Base-by-base conservation (phyloP, 176 grass and related monocot genomes). In the Thinopyrum elongatum region DNA sequence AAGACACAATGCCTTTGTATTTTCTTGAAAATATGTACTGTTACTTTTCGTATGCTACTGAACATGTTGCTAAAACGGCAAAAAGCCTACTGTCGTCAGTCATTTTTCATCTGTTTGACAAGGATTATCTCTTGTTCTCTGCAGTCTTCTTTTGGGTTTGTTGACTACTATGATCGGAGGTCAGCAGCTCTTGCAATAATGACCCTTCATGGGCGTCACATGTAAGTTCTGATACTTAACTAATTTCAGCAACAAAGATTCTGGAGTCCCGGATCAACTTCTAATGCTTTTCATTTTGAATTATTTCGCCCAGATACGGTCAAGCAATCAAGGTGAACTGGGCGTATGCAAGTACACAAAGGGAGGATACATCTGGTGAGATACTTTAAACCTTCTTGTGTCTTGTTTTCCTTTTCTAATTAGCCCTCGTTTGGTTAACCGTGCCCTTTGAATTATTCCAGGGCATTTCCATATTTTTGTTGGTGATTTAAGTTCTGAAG, bases 391-490 rank as follows among this genome's bases (percentile, higher is more conserved):
- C 21, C 57, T 71, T 66, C 7, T 5, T 55, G 4, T 80, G 42
- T 76, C 60, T 35, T 78, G 65, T 75, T 51, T 76, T 83, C 31
- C 28, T 74, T 64, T 87, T 17, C 53, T 80, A 70, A 69, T 71
- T 85, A 74, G 80, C 65, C 55, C 27, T 82, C 74, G 38, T 83
- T 63, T 87, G 26, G 64, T 85, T 85, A 89, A 84, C 41, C 4
- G 19, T 87, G 65, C 70, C 49, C 66, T 71, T 83, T 85, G 88
- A 69, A 79, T 89, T 80, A 84, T 93, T 87, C 67, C 87, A 95
- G 91, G 94, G 59, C 94, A 95, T 87, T 95, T 93, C 87, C 94
- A 95, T 85, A 93, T 95, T 91, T 95, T 95, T 89, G 94, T 95
- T 89, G 94, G 94, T 77, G 91, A 95, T 93, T 93, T 95, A 83